Percentiles rank a stretch among this genome's conserved stretches.
Evolutionary conservation across 495 filamentous ascomycete species (phyloP).

Genomic region (Tuber magnatum): DNA sequence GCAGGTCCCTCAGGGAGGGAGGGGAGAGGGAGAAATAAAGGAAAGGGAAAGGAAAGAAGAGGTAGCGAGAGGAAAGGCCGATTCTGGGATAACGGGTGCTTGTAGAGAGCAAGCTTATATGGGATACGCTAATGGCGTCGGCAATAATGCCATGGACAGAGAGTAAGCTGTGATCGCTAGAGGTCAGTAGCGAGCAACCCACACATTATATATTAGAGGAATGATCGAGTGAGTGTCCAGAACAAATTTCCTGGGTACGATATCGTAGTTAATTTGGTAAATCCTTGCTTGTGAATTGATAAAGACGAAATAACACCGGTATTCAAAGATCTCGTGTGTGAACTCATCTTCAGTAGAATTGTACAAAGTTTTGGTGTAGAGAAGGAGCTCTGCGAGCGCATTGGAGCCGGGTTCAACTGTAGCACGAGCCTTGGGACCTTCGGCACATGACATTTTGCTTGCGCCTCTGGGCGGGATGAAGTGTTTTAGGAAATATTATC

Average conservation of each 20-base stretch:
- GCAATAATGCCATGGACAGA: neutral
- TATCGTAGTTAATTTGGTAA: neutral
- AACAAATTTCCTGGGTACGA: neutral
- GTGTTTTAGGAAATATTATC: neutral
- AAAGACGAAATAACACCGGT: neutral
- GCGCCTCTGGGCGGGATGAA: neutral
- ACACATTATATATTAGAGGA: neutral
- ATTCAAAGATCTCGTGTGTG: neutral
- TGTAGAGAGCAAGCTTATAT: neutral
- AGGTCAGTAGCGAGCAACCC: neutral
- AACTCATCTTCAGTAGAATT: neutral
- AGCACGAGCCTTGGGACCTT: neutral
- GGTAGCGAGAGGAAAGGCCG: neutral
- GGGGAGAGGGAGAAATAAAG: neutral
- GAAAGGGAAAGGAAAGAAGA: neutral
- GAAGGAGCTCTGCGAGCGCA: neutral
- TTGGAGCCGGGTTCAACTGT: neutral
- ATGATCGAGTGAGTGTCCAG: neutral
- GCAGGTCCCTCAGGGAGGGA: neutral
- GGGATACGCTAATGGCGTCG: neutral
- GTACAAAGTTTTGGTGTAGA: neutral
- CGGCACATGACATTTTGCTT: neutral
- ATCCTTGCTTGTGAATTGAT: neutral
- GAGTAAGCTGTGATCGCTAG: neutral
- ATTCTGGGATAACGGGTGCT: neutral